phyloP scores from a whole-genome alignment of 1,284 basidiomycete species.

The Cutaneotrichosporon sp. region DNA sequence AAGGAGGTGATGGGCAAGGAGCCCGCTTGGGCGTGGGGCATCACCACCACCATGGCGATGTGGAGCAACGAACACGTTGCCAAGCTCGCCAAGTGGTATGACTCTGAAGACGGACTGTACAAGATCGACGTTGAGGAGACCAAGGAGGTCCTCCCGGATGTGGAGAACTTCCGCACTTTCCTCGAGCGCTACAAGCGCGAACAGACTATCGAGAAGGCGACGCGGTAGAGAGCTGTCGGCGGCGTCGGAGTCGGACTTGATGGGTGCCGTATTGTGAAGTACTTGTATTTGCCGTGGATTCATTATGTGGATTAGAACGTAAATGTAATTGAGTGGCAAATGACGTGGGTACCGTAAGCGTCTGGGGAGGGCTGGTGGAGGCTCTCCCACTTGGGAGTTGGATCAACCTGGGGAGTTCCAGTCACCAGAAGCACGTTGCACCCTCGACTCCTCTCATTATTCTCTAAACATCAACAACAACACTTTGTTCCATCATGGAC shows the following conservation, averaged over 20 bases:
- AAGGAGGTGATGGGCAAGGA: constrained; percentile 17
- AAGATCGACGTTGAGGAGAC: constrained; percentile 2
- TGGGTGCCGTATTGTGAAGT: neutral
- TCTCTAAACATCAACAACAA: too few relatives aligned
- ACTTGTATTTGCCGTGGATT: neutral
- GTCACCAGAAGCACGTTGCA: neutral
- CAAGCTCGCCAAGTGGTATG: constrained; percentile 24
- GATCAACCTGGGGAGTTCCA: too few relatives aligned
- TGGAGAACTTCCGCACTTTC: constrained; percentile 25
- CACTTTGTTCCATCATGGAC: constrained; percentile 10
- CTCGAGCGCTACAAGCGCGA: constrained; percentile 27
- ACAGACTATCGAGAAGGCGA: constrained; percentile 1
- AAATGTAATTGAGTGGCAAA: constrained; percentile 1
- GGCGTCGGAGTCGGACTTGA: too few relatives aligned
- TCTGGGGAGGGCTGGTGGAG: neutral
- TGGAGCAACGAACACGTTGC: constrained; percentile 3
- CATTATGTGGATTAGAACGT: neutral
- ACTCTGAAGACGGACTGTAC: constrained; percentile 19
- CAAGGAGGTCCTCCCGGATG: constrained; percentile 19
- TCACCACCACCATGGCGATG: constrained; percentile 15
- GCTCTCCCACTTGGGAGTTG: too few relatives aligned
- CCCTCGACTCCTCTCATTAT: too few relatives aligned
- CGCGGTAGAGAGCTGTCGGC: neutral
- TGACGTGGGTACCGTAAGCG: constrained; percentile 8
- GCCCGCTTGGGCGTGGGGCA: constrained; percentile 13